Base-by-base conservation (phyloP, 108 stramenopile species). In the Nannochloropsis salina region DNA sequence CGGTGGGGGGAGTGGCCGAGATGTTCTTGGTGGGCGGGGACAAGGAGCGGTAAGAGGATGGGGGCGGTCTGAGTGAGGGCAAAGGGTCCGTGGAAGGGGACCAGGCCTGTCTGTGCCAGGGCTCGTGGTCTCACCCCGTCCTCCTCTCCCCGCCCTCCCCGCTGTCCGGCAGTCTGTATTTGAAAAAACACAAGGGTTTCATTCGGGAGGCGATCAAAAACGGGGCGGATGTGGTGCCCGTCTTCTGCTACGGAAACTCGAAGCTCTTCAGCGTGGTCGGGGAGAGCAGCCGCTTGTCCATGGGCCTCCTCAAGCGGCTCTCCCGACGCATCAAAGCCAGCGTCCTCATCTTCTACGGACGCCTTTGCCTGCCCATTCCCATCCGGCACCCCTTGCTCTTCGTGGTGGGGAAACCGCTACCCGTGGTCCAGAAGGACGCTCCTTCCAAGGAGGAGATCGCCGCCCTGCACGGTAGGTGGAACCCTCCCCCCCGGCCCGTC, bases 181-280 rank as follows among this genome's bases (percentile, higher is more conserved):
- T 91, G 22, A 84, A 43, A 45, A 86, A 90, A 85, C 47, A 89
- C 44, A 89, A 88, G 80, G 88, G 85, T 31, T 90, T 90, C 41
- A 83, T 90, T 5, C 85, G 74, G 43, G 40, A 83, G 40, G 89
- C 90, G 8, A 83, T 86, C 40, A 81, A 86, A 83, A 82, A 86
- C 3, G 86, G 86, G 2, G 86, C 86, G 41, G 21, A 86, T 47
- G 41, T 86, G 42, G 83, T 86, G 2, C 86, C 86, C 43, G 86
- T 22, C n/a, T 91, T 89, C 42, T 91, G 90, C 85, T 91, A 86
- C 79, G 90, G 90, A 15, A 91, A 90, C 89, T 86, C 85, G 42
- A 85, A 85, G 42, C 42, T 90, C 41, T 88, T 89, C 45, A 84
- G 85, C 80, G 51, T 88, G 41, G 87, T 86, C 6, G 90, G 90